Evolutionary conservation across 1,139 yeast species (phyloP), one percentile per base, ranked within the genome.

Genomic region (Geotrichum siamense): DNA sequence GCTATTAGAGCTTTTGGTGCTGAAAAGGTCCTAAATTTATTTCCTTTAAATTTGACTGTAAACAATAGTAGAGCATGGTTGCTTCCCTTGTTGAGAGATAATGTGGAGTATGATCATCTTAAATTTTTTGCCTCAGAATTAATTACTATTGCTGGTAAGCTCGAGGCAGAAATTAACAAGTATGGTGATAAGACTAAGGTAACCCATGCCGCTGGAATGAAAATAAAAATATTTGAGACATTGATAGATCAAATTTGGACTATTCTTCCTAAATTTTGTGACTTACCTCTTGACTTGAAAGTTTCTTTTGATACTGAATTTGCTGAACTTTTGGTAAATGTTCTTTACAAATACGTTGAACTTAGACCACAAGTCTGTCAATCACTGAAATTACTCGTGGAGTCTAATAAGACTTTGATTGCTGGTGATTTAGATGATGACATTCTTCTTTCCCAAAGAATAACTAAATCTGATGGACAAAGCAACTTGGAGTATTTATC

Each of bases 161-260:
- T 89, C 53, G 71, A 67, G 45, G 63, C 63, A 3, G 75, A 74
- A 52, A 66, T 76, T 38, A 56, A 56, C 2, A 60, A 64, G n/a
- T 64, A 73, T 41, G 64, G 71, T 25, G 60, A 67, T 36, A 67
- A 63, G 47, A 52, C 27, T 3, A 36, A 33, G 2, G 29, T 30
- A 30, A 44, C 55, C 47, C 47, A 53, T 43, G 67, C 71, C 43
- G 76, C 76, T 41, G 77, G 87, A 1, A 71, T 82, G 53, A 82
- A 83, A 58, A 66, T 69, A 48, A 89, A 86, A 63, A 76, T 89
- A 44, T 83, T 82, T 59, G 75, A 78, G 56, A 89, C 97, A 1
- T 76, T 91, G 43, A 69, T 83, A 38, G 95, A 85, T 59, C 99
- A 91, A 69, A 72, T 87, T 40, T 89, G 97, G 96, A 79, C 94